Percentiles rank a stretch among this genome's conserved stretches.
These are phyloP conservation scores for Penicillium sp. DNA, from an alignment of 2,329 filamentous ascomycete genomes.

Conservation along the genomic window DNA sequence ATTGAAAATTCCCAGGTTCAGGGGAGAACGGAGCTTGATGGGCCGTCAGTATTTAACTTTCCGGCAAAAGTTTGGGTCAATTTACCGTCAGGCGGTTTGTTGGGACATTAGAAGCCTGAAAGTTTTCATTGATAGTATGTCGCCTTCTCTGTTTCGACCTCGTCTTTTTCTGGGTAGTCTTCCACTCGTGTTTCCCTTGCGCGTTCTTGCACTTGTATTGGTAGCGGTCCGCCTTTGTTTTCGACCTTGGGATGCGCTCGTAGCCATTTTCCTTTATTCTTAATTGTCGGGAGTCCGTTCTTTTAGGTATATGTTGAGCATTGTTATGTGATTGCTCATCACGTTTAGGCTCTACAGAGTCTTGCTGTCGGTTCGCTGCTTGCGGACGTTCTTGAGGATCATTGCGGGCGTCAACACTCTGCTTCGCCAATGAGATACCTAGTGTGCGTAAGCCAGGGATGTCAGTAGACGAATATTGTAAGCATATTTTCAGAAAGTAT, in stretches of 20 bases:
- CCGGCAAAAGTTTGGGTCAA: not conserved
- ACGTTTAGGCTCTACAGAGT: not conserved
- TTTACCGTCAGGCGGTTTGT: slow-evolving; percentile 60
- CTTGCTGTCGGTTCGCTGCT: not conserved
- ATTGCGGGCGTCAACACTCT: not conserved
- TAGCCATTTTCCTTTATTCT: slow-evolving; percentile 36
- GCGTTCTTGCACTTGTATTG: slow-evolving; percentile 43
- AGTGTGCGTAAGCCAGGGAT: not conserved
- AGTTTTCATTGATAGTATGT: slow-evolving; percentile 58
- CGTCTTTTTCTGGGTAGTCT: slow-evolving; percentile 30
- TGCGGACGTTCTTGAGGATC: not conserved
- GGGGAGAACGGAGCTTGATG: slow-evolving; percentile 30
- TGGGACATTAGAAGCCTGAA: slow-evolving; percentile 60
- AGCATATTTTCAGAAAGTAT: not conserved
- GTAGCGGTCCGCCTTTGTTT: slow-evolving; percentile 62
- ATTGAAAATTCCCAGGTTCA: slow-evolving; percentile 39
- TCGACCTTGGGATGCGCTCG: slow-evolving; percentile 59
- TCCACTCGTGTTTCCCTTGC: slow-evolving; percentile 2
- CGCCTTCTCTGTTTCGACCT: slow-evolving; percentile 30
- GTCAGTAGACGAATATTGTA: not conserved
- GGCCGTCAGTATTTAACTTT: slow-evolving; percentile 7
- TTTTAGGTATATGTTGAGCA: not conserved
- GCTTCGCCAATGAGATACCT: slow-evolving; percentile 2
- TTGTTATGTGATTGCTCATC: not conserved
- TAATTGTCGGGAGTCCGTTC: not conserved